phyloP scores from a whole-genome alignment of 2,329 filamentous ascomycete species.

The Dendrostoma leiphaemia region DNA sequence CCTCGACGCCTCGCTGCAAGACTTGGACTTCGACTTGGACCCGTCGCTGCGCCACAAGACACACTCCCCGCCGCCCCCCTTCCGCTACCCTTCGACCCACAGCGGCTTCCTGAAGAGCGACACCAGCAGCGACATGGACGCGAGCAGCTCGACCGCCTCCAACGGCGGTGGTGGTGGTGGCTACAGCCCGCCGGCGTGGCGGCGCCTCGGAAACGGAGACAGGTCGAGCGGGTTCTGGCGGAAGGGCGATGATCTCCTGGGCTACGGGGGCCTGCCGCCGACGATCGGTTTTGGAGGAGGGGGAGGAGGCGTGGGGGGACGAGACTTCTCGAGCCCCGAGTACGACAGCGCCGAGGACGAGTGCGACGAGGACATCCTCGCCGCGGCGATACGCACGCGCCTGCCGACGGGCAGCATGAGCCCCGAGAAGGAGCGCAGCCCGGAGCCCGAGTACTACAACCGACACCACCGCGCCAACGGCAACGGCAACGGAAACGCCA shows the following conservation, averaged over 20 bases:
- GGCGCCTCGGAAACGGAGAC: constrained; percentile 58
- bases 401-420: constrained; percentile 55
- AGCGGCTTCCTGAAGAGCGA: constrained; percentile 42
- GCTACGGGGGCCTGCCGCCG: constrained; percentile 21
- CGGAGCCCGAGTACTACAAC: constrained; percentile 36
- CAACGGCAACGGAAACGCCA: constrained; percentile 6
- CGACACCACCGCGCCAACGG: background rate
- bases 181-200: constrained; percentile 61
- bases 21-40: constrained; percentile 39
- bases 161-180: constrained; percentile 39
- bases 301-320: background rate
- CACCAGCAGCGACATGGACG: constrained; percentile 41
- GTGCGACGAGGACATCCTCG: constrained; percentile 39
- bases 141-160: constrained; percentile 41
- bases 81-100: constrained; percentile 40
- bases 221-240: constrained; percentile 61
- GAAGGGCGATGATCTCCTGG: constrained; percentile 32
- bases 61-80: constrained; percentile 31
- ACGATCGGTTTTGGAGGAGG: constrained; percentile 21
- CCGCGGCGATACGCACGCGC: constrained; percentile 52
- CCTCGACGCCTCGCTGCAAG: constrained; percentile 51
- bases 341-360: constrained; percentile 33
- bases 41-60: constrained; percentile 27
- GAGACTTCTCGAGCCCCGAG: constrained; percentile 28
- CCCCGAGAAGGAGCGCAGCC: constrained; percentile 52